Evolutionary conservation across 768 basidiomycete species (phyloP).

Genomic region (Rossbeevera mucosa): DNA sequence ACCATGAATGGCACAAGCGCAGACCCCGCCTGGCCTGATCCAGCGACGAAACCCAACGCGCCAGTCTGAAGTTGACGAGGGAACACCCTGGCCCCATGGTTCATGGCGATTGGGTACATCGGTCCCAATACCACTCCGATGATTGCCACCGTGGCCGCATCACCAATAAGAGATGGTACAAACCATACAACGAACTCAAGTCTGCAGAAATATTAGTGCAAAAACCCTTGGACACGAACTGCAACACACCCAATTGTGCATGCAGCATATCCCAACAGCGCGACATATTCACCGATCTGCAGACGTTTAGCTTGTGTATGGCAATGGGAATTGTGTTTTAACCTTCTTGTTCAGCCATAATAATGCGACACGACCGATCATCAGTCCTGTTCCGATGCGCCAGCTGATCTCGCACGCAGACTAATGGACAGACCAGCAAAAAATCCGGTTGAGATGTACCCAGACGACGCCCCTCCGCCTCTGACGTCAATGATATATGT

Average conservation of each 20-base stretch:
- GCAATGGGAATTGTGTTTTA: background rate
- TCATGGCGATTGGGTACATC: constrained; percentile 57
- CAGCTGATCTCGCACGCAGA: background rate
- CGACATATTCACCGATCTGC: constrained; percentile 31
- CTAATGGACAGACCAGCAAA: constrained; percentile 19
- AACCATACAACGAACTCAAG: constrained; percentile 69
- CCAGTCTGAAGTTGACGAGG: constrained; percentile 34
- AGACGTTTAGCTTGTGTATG: background rate
- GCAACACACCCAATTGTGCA: constrained; percentile 26
- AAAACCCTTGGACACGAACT: background rate
- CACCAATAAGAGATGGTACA: constrained; percentile 58
- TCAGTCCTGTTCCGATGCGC: constrained; percentile 17
- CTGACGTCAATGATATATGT: constrained; percentile 47
- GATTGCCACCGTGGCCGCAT: constrained; percentile 58
- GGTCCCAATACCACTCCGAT: constrained; percentile 71
- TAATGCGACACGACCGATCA: constrained; percentile 26
- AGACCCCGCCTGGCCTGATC: constrained; percentile 47
- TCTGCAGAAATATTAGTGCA: constrained; percentile 26
- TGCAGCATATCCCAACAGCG: constrained; percentile 26
- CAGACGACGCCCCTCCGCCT: constrained; percentile 40
- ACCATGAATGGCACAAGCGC: constrained; percentile 50
- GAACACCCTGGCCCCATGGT: constrained; percentile 33
- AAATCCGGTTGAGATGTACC: constrained; percentile 45
- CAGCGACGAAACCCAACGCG: constrained; percentile 49
- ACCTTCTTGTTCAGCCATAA: constrained; percentile 29